phyloP scores from a whole-genome alignment of 176 grass and related monocot species.

The Cenchrus americanus region DNA sequence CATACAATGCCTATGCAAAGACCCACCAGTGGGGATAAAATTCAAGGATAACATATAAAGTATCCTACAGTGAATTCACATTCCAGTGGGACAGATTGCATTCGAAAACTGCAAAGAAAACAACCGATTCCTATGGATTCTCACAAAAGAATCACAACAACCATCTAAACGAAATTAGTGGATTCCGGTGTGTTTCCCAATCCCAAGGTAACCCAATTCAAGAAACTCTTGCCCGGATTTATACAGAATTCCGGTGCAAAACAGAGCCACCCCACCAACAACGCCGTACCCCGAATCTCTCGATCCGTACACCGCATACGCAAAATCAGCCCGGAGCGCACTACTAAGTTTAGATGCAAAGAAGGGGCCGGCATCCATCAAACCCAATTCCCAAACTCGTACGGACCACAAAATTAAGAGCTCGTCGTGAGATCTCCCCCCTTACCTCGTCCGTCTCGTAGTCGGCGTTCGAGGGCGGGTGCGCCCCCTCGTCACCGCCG shows the following conservation, averaged over 20 bases:
- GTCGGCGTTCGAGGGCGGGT: slow-evolving; percentile 49
- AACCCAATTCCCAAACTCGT: neutral
- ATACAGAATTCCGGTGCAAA: neutral
- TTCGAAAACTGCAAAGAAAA: neutral
- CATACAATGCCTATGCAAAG: slow-evolving; percentile 8
- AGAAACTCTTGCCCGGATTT: neutral
- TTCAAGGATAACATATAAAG: slow-evolving; percentile 22
- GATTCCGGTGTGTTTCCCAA: neutral
- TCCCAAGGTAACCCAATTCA: slow-evolving; percentile 17
- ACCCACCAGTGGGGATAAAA: neutral
- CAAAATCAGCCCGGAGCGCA: no score
- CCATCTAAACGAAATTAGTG: neutral
- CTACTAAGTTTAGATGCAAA: no score
- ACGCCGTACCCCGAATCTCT: neutral
- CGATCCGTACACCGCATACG: no score
- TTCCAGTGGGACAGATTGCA: neutral
- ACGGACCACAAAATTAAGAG: neutral
- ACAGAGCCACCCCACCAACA: neutral
- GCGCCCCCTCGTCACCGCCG: slow-evolving; percentile 39
- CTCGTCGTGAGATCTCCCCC: neutral
- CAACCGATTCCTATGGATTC: neutral
- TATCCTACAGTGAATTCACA: neutral
- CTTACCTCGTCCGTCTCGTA: slow-evolving; percentile 83
- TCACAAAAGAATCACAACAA: neutral
- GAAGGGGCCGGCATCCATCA: no score